Evolutionary conservation across 805 yeast genomes (phyloP), one percentile per base, ranked within the genome.

Genomic region (Candida koratica): DNA sequence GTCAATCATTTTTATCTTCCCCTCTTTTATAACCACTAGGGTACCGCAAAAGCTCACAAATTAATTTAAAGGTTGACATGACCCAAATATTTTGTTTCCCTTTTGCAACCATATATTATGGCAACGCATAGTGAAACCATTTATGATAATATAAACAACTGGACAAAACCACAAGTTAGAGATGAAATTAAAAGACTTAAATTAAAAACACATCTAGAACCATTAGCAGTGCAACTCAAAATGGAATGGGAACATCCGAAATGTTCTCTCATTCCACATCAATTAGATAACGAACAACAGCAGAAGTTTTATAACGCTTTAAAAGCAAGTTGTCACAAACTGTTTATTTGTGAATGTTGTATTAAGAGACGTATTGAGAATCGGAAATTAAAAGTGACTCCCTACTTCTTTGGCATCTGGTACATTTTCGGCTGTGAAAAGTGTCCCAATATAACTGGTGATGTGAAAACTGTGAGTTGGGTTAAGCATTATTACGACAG

Each of bases 351-450:
- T 29, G 23, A 17, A 19, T 29, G 32, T 18, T 29, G 32, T 29
- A 19, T 19, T 29, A 5, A 18, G 7, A 29, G 32, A 29, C 32
- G 14, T 10, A 29, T 19, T 9, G 15, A 29, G 32, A 29, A 29
- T 18, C 13, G 11, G 17, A 18, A 18, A 12, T 13, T 29, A 8
- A 29, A 18, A 8, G 32, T 29, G 10, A 29, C 23, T 29, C 32
- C 32, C 7, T 29, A 29, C 13, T 18, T 29, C 8, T 29, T 29
- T 12, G 32, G 32, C 6, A 18, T 29, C 7, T 29, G 32, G 32
- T 29, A 29, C 12, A 14, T 29, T 18, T 17, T 19, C 13, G 32
- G 32, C 4, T 16, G 25, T 29, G 14, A 13, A 6, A 17, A 10
- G 5, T 16, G 32, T 29, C 25, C 32, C 6, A 19, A 11, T 18